Evolutionary conservation across 768 basidiomycete species (phyloP), one percentile per base, ranked within the genome.

Genomic region (Tricholoma furcatifolium): DNA sequence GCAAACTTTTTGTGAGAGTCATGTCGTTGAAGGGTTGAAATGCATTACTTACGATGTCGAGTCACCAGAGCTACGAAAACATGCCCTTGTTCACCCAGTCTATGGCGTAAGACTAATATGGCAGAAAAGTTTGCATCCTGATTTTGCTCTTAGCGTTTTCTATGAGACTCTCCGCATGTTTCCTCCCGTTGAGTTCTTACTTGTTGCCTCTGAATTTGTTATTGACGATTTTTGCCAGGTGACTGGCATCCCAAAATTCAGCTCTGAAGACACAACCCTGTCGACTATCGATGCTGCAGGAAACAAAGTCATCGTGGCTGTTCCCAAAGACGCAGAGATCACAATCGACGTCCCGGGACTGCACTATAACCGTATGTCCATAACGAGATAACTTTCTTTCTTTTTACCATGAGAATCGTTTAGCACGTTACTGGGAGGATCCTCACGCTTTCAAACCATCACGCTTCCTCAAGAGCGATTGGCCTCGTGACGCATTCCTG

Each of bases 351-450:
- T 69, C 2, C 59, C 69, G 18, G 80, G 69, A 9, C 51, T 81
- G 24, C 81, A 82, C 55, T 74, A 80, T 53, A 82, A 82, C 59
- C 78, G 80, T 81, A 64, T 32, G 76, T 36, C 27, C 27, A 20
- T 11, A 20, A 9, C 12, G 1, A 15, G 9, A 11, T 20, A 10
- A 11, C 32, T 4, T 10, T 35, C 20, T 41, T 20, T 32, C 43
- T 31, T 9, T 20, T 8, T 23, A 15, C 18, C 31, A 40, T n/a
- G 14, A 21, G 15, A 17, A n/a, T 32, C 53, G 27, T 38, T 23
- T 45, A 82, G 82, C 81, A 23, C 72, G 74, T 32, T 82, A 82
- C 60, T 84, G 82, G 81, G 64, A 76, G 45, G 72, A 82, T 40
- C 81, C 82, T 3, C 55, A 76, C 27, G 58, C 58, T 7, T 84